Conservation (phyloP, 345 rosid genomes). For the Combretum micranthum region DNA sequence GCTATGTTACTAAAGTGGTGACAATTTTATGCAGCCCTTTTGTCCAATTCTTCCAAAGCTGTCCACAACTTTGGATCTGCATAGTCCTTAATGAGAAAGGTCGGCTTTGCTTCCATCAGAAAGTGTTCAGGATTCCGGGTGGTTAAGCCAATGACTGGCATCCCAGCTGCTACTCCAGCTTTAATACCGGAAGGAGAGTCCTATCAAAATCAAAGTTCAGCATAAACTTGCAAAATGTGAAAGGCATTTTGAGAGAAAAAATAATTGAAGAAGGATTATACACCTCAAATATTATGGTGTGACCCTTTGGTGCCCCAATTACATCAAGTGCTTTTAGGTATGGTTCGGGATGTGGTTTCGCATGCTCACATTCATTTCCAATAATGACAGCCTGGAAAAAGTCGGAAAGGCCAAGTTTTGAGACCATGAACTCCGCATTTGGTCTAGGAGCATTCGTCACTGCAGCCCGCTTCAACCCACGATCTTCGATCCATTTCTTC, state of each 20-base stretch:
- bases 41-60: constrained; percentile 71
- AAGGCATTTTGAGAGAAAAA: background rate
- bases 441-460: constrained; percentile 88
- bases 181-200: constrained; percentile 86
- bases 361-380: constrained; percentile 74
- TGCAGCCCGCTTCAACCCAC: constrained; percentile 82
- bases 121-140: constrained; percentile 68
- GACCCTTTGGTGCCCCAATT: constrained; percentile 84
- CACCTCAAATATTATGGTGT: constrained; percentile 72
- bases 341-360: constrained; percentile 86
- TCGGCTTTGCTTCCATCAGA: constrained; percentile 66
- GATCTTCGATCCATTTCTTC: constrained; percentile 82
- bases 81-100: constrained; percentile 66
- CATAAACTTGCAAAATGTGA: background rate
- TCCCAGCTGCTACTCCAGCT: constrained; percentile 97
- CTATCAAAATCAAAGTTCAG: constrained; percentile 18
- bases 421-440: constrained; percentile 81
- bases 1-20: constrained; percentile 2
- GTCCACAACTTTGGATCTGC: constrained; percentile 76
- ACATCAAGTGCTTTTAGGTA: constrained; percentile 79
- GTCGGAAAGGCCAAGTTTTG: constrained; percentile 68
- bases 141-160: constrained; percentile 75
- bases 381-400: constrained; percentile 69
- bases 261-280: constrained; percentile 4
- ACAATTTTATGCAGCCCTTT: constrained; percentile 16